A percentile compares a stretch with the other conserved stretches of the same genome.
These are phyloP conservation scores for Chrysosporium queenslandicum DNA, from an alignment of 2,329 filamentous ascomycete species.

Conservation along the genomic window DNA sequence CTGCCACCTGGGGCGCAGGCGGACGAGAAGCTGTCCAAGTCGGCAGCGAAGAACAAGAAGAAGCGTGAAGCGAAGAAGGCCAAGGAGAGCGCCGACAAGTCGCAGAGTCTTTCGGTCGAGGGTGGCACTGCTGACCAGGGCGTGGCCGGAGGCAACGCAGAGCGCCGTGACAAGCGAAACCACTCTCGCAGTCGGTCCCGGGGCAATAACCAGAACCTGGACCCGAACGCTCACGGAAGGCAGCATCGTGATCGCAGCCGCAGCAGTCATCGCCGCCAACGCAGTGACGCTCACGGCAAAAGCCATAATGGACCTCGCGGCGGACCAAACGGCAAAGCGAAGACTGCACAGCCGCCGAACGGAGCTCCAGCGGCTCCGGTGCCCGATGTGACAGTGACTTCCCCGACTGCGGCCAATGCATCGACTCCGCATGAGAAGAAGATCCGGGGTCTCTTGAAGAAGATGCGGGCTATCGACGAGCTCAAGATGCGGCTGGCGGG, in stretches of 20 bases:
- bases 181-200: slow-evolving; percentile 47
- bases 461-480: slow-evolving; percentile 94
- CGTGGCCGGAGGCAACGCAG: slow-evolving; percentile 43
- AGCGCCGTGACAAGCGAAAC: slow-evolving; percentile 45
- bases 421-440: slow-evolving; percentile 66
- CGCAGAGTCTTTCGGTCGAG: slow-evolving; percentile 33
- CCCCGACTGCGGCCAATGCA: slow-evolving; percentile 20
- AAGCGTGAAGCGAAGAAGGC: slow-evolving; percentile 89
- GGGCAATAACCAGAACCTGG: slow-evolving; percentile 32
- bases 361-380: slow-evolving; percentile 22
- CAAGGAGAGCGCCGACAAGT: slow-evolving; percentile 60
- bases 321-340: slow-evolving; percentile 5
- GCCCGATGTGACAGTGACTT: slow-evolving; percentile 28
- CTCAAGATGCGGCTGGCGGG: slow-evolving; percentile 91
- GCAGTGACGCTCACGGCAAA: slow-evolving; percentile 18
- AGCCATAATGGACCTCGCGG: slow-evolving; percentile 11
- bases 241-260: slow-evolving; percentile 24
- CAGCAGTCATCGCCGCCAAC: slow-evolving; percentile 22
- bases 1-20: slow-evolving; percentile 54
- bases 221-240: slow-evolving; percentile 21
- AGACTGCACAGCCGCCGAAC: slow-evolving; percentile 23
- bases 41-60: slow-evolving; percentile 94
- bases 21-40: slow-evolving; percentile 69
- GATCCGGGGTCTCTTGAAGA: slow-evolving; percentile 85
- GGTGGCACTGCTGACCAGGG: slow-evolving; percentile 9